These are phyloP conservation scores for Houttuynia cordata DNA, from an alignment of 164 flowering plant genomes.

Conservation along the genomic window DNA sequence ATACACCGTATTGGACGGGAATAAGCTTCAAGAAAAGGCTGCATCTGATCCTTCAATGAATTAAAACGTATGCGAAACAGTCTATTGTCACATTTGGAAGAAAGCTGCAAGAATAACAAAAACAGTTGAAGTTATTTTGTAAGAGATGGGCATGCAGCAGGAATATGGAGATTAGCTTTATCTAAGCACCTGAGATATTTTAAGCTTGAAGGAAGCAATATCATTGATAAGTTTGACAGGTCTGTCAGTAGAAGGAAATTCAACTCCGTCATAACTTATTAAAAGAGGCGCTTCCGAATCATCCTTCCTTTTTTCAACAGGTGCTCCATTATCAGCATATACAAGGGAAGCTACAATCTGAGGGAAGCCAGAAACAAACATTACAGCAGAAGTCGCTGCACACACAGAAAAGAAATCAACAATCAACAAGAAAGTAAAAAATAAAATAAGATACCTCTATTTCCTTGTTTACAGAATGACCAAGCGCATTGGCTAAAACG, in stretches of 20 bases:
- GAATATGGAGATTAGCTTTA: not conserved
- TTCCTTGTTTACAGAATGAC: constrained; percentile 43
- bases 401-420: not conserved
- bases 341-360: constrained; percentile 76
- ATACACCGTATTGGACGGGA: constrained; percentile 70
- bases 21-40: constrained; percentile 52
- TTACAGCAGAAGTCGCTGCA: not conserved
- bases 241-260: constrained; percentile 52
- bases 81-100: constrained; percentile 79
- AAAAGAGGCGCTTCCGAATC: constrained; percentile 79
- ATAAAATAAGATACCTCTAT: constrained; percentile 38
- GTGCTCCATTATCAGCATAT: constrained; percentile 54
- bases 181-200: constrained; percentile 67
- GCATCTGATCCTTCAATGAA: constrained; percentile 27
- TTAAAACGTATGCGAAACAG: constrained; percentile 59
- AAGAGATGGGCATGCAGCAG: not conserved
- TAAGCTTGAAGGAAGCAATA: constrained; percentile 78
- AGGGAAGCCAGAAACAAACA: not conserved
- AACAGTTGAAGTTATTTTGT: not conserved
- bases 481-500: constrained; percentile 48
- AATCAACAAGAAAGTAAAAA: not conserved
- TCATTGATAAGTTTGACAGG: constrained; percentile 61
- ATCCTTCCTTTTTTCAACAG: constrained; percentile 51
- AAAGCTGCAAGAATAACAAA: constrained; percentile 42
- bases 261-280: constrained; percentile 66